phyloP scores from a whole-genome alignment of 768 basidiomycete species.

The Boletus tylopilopsis region DNA sequence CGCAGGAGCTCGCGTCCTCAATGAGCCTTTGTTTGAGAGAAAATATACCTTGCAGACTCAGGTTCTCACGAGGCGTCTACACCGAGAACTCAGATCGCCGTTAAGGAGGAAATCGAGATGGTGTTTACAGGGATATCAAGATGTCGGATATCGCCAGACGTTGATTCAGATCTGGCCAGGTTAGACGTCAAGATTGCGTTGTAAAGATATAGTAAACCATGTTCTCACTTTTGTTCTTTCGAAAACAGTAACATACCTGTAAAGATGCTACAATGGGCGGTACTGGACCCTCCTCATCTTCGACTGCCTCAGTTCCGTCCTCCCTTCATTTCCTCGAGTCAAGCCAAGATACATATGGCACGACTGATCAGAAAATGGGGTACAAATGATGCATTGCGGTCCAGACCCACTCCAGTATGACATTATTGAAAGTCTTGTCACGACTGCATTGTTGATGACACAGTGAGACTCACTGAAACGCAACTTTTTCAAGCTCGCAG shows the following conservation, averaged over 20 bases:
- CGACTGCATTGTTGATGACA: constrained; percentile 40
- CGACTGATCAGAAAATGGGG: constrained; percentile 7
- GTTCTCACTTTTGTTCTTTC: background rate
- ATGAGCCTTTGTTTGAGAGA: constrained; percentile 74
- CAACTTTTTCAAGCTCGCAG: no score
- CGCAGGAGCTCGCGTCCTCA: constrained; percentile 77
- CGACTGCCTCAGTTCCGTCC: constrained; percentile 24
- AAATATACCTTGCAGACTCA: constrained; percentile 68
- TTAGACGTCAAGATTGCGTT: constrained; percentile 80
- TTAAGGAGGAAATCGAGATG: constrained; percentile 84
- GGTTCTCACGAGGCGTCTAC: constrained; percentile 63
- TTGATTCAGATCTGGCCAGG: constrained; percentile 83
- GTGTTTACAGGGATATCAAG: constrained; percentile 85
- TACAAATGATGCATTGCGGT: constrained; percentile 79
- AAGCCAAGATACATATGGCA: background rate
- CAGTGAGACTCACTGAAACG: no score
- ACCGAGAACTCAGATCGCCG: constrained; percentile 70
- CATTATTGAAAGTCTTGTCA: constrained; percentile 75
- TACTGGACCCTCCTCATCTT: constrained; percentile 25
- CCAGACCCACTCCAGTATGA: constrained; percentile 87
- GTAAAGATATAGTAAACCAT: no score
- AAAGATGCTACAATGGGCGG: no score
- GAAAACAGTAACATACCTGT: no score
- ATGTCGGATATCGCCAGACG: constrained; percentile 87
- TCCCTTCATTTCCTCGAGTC: constrained; percentile 17